phyloP scores from a whole-genome alignment of 208 protist genomes.

The Crithidia acanthocephali region DNA sequence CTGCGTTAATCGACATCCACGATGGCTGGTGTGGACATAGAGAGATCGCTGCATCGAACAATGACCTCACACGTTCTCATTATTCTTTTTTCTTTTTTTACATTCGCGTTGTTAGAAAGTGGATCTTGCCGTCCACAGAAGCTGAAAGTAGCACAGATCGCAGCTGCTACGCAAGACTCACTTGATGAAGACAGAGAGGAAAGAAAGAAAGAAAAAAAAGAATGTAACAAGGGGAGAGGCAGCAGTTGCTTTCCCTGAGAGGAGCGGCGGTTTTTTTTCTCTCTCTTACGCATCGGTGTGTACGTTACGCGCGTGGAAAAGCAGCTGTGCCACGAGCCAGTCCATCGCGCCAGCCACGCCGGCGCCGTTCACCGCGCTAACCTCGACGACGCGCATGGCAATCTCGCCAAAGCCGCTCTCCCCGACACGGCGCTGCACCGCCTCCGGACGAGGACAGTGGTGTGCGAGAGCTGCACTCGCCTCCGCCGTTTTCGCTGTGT shows the following conservation, averaged over 20 bases:
- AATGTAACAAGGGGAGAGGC: not conserved
- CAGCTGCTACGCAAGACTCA: not conserved
- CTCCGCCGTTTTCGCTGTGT: too few species aligned
- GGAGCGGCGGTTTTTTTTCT: too few species aligned
- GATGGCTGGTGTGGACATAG: too few species aligned
- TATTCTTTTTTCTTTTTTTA: too few species aligned
- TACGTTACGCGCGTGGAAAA: conserved; percentile 36
- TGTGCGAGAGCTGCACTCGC: conserved; percentile 4
- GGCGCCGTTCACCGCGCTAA: conserved; percentile 57
- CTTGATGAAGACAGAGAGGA: not conserved
- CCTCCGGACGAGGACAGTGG: conserved; percentile 8
- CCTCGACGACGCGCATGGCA: conserved; percentile 46
- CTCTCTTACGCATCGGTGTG: conserved; percentile 25
- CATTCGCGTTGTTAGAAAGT: not conserved
- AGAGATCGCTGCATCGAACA: too few species aligned
- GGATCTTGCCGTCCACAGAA: not conserved
- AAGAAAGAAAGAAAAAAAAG: too few species aligned
- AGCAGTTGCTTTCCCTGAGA: too few species aligned
- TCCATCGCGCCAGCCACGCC: conserved; percentile 71
- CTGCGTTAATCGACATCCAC: too few species aligned
- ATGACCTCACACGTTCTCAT: too few species aligned
- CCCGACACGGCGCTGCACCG: conserved; percentile 26
- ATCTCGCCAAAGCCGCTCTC: conserved; percentile 70
- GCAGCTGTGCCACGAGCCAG: conserved; percentile 77
- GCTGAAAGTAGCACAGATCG: not conserved